A percentile compares a stretch with the other conserved stretches of the same genome.
phyloP scores from a whole-genome alignment of 768 basidiomycete genomes.

The Lentinula raphanica region DNA sequence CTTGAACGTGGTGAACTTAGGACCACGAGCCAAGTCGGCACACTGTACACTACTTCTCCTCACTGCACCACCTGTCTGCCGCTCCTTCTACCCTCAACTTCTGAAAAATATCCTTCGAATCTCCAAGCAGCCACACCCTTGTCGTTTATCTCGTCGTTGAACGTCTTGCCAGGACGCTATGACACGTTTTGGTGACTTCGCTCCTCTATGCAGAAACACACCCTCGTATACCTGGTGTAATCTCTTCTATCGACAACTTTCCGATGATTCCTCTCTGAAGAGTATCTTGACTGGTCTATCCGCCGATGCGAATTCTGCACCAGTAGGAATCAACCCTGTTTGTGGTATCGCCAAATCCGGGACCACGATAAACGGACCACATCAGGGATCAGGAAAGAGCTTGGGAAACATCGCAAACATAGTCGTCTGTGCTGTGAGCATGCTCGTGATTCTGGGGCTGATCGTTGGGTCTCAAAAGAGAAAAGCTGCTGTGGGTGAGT shows the following conservation, averaged over 20 bases:
- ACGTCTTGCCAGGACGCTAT: constrained; percentile 13
- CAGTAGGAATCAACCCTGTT: constrained; percentile 75
- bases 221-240: constrained; percentile 93
- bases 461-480: constrained; percentile 55
- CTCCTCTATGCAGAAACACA: constrained; percentile 56
- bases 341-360: constrained; percentile 74
- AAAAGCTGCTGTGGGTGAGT: constrained; percentile 84
- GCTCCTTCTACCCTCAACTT: no score
- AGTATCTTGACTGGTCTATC: constrained; percentile 38
- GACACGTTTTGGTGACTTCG: constrained; percentile 72
- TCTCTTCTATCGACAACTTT: constrained; percentile 78
- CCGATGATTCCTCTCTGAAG: constrained; percentile 15
- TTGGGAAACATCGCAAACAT: constrained; percentile 87
- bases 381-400: background rate
- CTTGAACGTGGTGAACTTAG: background rate
- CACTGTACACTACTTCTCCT: background rate
- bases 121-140: no score
- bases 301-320: constrained; percentile 46
- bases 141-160: background rate
- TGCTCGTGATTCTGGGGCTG: constrained; percentile 55
- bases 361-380: constrained; percentile 35
- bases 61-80: background rate
- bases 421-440: constrained; percentile 69
- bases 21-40: background rate
- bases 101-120: background rate